phyloP scores from a whole-genome alignment of 495 filamentous ascomycete species.

The Neurospora cerealis region DNA sequence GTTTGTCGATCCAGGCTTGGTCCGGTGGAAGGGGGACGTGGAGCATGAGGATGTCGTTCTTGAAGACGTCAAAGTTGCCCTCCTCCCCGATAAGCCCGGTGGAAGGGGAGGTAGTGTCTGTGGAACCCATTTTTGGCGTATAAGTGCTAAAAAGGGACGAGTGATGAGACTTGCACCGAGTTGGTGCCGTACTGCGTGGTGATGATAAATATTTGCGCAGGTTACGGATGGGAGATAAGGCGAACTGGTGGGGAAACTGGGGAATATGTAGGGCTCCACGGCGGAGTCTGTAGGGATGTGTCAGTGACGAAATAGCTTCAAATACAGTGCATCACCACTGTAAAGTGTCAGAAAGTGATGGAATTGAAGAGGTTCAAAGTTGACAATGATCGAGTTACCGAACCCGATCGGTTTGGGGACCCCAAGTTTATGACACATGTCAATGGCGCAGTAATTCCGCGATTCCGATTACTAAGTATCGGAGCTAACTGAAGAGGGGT shows the following conservation, averaged over 20 bases:
- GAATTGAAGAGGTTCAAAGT: background rate
- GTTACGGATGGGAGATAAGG: background rate
- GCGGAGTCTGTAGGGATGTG: background rate
- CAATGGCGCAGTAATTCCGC: background rate
- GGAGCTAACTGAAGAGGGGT: background rate
- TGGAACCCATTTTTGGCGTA: constrained; percentile 1
- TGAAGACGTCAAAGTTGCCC: constrained; percentile 1
- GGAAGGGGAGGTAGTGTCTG: background rate
- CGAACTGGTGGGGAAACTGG: background rate
- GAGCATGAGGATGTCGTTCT: constrained; percentile 12
- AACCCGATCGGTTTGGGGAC: background rate
- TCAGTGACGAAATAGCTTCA: background rate
- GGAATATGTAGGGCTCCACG: background rate
- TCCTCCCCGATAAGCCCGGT: background rate
- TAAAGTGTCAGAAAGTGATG: no score
- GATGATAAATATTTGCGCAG: background rate
- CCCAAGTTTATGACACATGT: background rate
- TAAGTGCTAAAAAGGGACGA: background rate
- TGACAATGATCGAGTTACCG: background rate
- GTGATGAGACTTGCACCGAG: background rate
- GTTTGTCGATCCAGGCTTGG: constrained; percentile 15
- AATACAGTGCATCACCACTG: background rate
- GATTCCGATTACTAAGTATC: background rate
- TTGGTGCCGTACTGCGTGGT: background rate
- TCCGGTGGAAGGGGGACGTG: constrained; percentile 5